Conservation (phyloP, 2,329 filamentous ascomycete species). For the Orbilia oligospora region DNA sequence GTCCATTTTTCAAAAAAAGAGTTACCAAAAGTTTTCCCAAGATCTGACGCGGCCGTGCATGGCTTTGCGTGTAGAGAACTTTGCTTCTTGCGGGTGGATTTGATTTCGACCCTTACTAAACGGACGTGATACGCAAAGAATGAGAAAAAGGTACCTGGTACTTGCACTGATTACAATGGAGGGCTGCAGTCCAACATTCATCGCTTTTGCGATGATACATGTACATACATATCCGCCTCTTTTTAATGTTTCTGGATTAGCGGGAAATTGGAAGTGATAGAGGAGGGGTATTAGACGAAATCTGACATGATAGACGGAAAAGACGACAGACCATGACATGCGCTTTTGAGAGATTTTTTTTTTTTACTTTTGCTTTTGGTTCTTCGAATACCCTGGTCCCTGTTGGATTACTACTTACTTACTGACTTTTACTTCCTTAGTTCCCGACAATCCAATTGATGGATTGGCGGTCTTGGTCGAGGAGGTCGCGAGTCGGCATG, state of each 20-base stretch:
- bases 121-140: neutral
- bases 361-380: conserved; percentile 14
- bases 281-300: conserved; percentile 19
- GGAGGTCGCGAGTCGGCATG: conserved; percentile 44
- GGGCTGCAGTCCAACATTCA: neutral
- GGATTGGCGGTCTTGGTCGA: no score
- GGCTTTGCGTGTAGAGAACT: conserved; percentile 9
- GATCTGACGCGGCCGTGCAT: conserved; percentile 47
- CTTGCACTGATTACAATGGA: neutral
- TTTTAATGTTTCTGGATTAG: neutral
- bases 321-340: conserved; percentile 14
- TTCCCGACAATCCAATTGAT: neutral
- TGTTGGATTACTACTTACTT: neutral
- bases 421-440: no score
- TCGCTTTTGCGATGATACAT: neutral
- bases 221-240: neutral
- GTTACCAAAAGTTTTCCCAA: conserved; percentile 34
- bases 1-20: neutral
- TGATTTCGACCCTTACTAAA: neutral
- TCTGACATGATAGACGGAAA: neutral
- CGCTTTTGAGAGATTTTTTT: conserved; percentile 15
- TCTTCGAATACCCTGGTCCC: conserved; percentile 16
- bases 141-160: conserved; percentile 13
- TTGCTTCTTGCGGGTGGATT: conserved; percentile 26
- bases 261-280: neutral